Conservation (phyloP, 2,329 filamentous ascomycete genomes). For the Alternaria ethzedia region DNA sequence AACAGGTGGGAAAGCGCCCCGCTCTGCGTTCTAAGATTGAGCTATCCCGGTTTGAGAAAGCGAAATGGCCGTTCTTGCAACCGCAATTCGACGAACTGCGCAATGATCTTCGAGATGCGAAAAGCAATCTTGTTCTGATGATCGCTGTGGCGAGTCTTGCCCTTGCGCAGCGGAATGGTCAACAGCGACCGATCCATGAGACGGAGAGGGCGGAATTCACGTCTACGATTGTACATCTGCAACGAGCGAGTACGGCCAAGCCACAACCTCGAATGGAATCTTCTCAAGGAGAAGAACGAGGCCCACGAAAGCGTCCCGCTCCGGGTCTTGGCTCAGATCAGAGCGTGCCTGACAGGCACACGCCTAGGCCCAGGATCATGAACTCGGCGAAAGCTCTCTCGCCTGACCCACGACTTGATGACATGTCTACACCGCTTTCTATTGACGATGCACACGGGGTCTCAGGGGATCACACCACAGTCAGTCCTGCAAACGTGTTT, state of each 20-base stretch:
- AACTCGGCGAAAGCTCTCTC: no score
- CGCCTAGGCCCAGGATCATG: no score
- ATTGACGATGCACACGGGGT: no score
- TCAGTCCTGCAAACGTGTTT: no score
- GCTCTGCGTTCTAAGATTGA: not conserved
- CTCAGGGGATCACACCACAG: no score
- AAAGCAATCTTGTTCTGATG: conserved; percentile 11
- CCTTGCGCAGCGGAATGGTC: not conserved
- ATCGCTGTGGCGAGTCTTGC: conserved; percentile 9
- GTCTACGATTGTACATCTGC: not conserved
- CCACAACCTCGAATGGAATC: no score
- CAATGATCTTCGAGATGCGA: conserved; percentile 8
- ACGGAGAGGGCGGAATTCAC: not conserved
- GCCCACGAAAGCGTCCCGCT: no score
- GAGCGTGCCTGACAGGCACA: no score
- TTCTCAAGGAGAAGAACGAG: no score
- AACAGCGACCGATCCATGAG: not conserved
- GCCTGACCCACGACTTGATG: no score
- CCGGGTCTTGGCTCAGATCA: no score
- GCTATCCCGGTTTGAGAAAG: conserved; percentile 2
- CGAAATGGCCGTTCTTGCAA: conserved; percentile 18
- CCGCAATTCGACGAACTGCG: conserved; percentile 11
- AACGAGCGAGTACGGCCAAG: not conserved
- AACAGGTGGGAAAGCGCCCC: not conserved
- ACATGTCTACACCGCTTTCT: no score